Base-by-base conservation (phyloP, 2,329 filamentous ascomycete genomes). In the Cordyceps cateniannulata region DNA sequence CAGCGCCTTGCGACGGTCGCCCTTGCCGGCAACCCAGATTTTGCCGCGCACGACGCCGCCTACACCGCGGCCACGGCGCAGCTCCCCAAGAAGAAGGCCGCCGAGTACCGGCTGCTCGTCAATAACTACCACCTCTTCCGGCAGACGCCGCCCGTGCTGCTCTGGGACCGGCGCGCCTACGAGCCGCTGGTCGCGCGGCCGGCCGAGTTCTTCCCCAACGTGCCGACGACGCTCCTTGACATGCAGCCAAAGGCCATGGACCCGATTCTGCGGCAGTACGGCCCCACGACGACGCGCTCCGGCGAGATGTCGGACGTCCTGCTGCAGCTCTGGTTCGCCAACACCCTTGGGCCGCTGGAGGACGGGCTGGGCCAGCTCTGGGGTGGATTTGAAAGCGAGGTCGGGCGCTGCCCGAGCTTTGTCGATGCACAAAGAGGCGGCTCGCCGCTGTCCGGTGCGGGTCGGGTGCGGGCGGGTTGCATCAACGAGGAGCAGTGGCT, bases 111-210 rank as follows among this genome's bases (percentile, higher is more conserved):
- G 24, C 69, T 74, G 32, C 67, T 74, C 52, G 75, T 77, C 32
- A 85, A 89, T 66, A 84, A 86, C 67, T 70, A 79, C 49, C 81
- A 83, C 64, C 65, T 81, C 18, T 77, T 81, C 66, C 70, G 74
- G 54, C 76, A 80, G 71, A 66, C 77, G 0, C 76, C 79, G 1
- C 57, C 57, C n/a, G 66, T 80, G 1, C 71, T 93, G 3, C 67
- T 78, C 27, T 93, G 87, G 85, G 91, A 96, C 71, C 79, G 82
- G 1, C 85, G 92, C 18, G 74, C 77, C 2, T 85, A 84, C 67
- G 90, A 96, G 67, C 89, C 91, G 0, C 76, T 96, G 18, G 72
- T 76, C 25, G 81, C 84, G 3, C 63, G 76, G 5, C 56, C 72
- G 0, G 68, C 80, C 1, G 92, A 96, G 65, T 87, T 91, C 67